These are phyloP conservation scores for Nakazawaea molendinolei DNA, from an alignment of 805 yeast genomes.

Conservation along the genomic window DNA sequence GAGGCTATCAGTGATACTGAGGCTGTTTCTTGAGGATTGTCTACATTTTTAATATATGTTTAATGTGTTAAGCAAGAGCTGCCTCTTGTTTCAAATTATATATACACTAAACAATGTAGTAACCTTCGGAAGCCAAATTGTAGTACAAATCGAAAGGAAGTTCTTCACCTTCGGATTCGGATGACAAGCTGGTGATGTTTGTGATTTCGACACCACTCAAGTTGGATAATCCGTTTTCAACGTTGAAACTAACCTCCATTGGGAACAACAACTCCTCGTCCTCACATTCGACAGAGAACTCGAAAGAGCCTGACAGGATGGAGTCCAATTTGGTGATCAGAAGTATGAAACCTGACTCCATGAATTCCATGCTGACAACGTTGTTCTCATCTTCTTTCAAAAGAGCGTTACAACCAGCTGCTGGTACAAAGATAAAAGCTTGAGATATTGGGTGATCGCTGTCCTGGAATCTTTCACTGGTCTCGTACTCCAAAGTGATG, in stretches of 20 bases:
- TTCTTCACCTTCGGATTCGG: conserved; percentile 41
- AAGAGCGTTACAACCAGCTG: conserved; percentile 47
- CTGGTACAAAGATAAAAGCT: conserved; percentile 58
- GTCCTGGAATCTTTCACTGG: conserved; percentile 33
- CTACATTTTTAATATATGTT: too few species aligned
- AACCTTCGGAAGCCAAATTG: conserved; percentile 52
- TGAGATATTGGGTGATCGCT: conserved; percentile 43
- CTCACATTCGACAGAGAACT: conserved; percentile 65
- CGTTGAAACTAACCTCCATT: conserved; percentile 59
- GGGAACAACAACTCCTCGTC: conserved; percentile 89
- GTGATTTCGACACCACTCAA: conserved; percentile 62
- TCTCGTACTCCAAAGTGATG: conserved; percentile 86
- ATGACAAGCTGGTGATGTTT: conserved; percentile 44
- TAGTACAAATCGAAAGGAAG: conserved; percentile 67
- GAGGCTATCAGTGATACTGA: conserved; percentile 12
- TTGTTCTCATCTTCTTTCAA: conserved; percentile 47
- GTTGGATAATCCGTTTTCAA: conserved; percentile 40
- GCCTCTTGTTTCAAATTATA: too few species aligned
- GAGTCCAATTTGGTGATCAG: conserved; percentile 44
- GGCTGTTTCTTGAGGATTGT: background rate
- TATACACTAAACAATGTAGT: conserved; percentile 41
- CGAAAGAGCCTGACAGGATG: conserved; percentile 65
- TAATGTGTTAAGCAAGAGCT: too few species aligned
- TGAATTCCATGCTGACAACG: conserved; percentile 48
- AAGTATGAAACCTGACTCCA: conserved; percentile 68